phyloP scores from a whole-genome alignment of 108 stramenopile species.

The Nitzschia palea region DNA sequence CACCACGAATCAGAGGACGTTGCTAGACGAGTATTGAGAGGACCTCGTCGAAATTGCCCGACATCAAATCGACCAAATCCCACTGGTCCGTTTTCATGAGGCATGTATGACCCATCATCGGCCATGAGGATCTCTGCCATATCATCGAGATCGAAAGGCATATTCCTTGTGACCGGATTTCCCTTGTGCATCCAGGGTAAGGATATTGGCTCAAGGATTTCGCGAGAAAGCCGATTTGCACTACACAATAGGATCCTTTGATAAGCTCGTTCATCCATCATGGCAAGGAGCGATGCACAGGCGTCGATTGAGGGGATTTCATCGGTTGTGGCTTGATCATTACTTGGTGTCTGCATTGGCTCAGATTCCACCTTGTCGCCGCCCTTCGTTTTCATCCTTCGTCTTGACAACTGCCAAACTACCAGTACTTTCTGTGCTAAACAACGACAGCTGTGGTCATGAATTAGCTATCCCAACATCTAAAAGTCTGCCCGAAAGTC shows the following conservation, averaged over 20 bases:
- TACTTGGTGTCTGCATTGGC: too few relatives aligned
- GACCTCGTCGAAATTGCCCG: conserved; percentile 45
- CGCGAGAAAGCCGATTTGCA: conserved; percentile 27
- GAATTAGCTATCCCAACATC: too few relatives aligned
- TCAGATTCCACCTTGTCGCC: too few relatives aligned
- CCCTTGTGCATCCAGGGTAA: conserved; percentile 49
- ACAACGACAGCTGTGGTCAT: too few relatives aligned
- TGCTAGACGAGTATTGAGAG: conserved; percentile 20
- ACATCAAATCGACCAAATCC: conserved; percentile 66
- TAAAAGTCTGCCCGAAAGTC: too few relatives aligned
- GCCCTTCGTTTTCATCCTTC: not conserved
- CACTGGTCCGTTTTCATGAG: conserved; percentile 54
- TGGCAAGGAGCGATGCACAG: conserved; percentile 22
- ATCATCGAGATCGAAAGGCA: conserved; percentile 82
- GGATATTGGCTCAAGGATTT: conserved; percentile 36
- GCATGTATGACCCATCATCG: conserved; percentile 49
- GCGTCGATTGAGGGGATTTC: conserved; percentile 7
- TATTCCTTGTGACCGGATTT: conserved; percentile 46
- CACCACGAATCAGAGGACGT: conserved; percentile 22
- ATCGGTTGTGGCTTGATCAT: too few relatives aligned
- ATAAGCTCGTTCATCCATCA: conserved; percentile 33
- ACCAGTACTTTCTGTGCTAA: too few relatives aligned
- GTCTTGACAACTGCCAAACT: too few relatives aligned
- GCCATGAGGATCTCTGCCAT: conserved; percentile 56
- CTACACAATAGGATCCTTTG: conserved; percentile 25